Conservation (phyloP, 768 basidiomycete genomes). For the Calvatia gigantea region DNA sequence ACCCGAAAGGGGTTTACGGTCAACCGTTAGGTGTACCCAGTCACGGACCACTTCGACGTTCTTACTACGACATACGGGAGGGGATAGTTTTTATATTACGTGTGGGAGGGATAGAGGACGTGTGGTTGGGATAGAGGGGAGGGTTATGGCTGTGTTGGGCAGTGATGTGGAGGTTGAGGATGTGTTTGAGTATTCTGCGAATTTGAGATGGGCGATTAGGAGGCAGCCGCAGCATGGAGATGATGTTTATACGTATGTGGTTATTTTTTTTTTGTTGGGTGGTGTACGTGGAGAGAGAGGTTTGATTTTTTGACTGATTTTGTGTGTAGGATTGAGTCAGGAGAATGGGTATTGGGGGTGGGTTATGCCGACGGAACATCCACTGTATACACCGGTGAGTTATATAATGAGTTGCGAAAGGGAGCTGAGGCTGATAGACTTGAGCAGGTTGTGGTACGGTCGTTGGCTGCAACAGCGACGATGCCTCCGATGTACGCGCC, state of each 20-base stretch:
- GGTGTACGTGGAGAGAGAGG: too few species aligned
- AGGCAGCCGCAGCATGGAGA: constrained; percentile 8
- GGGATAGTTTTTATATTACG: not conserved
- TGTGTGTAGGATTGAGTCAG: constrained; percentile 9
- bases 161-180: not conserved
- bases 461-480: not conserved
- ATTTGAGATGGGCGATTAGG: constrained; percentile 2
- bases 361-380: constrained; percentile 8
- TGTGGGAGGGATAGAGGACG: constrained; percentile 3
- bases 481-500: constrained; percentile 6
- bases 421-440: not conserved
- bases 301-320: not conserved
- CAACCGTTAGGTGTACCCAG: constrained; percentile 8
- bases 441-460: not conserved
- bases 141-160: constrained; percentile 3
- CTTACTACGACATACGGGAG: not conserved
- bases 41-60: constrained; percentile 1
- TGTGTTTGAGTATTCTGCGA: not conserved
- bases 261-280: too few species aligned
- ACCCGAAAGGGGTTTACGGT: constrained; percentile 7
- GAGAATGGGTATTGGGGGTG: constrained; percentile 11
- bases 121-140: constrained; percentile 1
- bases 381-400: constrained; percentile 6
- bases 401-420: too few species aligned
- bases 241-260: constrained; percentile 8